Conservation (phyloP, 2,329 filamentous ascomycete genomes). For the Fusarium fracticaudum region DNA sequence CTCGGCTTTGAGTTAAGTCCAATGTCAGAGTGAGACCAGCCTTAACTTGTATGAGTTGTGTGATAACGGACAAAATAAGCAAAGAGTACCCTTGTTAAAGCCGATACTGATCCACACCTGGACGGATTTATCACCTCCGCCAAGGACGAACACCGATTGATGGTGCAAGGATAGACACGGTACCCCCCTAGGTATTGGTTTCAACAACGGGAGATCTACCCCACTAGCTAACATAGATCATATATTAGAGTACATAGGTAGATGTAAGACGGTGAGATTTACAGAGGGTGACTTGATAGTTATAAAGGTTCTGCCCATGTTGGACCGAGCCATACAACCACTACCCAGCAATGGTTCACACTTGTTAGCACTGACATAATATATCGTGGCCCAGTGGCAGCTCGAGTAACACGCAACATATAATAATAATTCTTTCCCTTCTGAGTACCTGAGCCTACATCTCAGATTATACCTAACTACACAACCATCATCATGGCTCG, state of each 20-base stretch:
- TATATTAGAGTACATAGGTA: neutral
- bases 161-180: neutral
- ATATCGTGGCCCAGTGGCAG: neutral
- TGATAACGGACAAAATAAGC: neutral
- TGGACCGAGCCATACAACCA: neutral
- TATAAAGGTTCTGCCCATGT: neutral
- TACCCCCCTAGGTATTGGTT: neutral
- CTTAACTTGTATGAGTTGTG: neutral
- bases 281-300: neutral
- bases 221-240: neutral
- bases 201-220: neutral
- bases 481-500: slow-evolving; percentile 29
- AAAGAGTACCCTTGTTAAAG: neutral
- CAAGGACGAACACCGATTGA: neutral
- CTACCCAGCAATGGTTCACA: neutral
- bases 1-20: slow-evolving; percentile 40
- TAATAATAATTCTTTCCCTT: neutral
- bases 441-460: neutral
- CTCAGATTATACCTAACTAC: neutral
- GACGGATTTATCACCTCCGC: neutral
- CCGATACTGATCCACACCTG: neutral
- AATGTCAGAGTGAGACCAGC: slow-evolving; percentile 20
- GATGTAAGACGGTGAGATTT: neutral
- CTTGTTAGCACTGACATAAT: neutral
- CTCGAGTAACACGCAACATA: neutral